Base-by-base conservation (phyloP, 352 stramenopile genomes). In the Globisporangium paddicum region DNA sequence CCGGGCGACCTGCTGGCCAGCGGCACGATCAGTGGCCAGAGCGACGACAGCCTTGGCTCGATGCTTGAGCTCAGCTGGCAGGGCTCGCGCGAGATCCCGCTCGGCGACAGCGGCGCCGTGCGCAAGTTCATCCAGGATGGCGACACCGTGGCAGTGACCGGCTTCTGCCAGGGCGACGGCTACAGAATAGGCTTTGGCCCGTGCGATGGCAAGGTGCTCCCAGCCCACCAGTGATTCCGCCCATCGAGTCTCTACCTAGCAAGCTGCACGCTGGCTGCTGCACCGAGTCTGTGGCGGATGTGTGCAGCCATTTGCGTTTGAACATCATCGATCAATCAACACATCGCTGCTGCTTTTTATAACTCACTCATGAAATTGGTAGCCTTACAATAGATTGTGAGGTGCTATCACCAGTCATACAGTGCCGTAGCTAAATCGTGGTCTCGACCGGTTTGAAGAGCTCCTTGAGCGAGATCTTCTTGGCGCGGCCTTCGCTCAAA, bases 61-160 rank as follows among this genome's bases (percentile, higher is more conserved):
- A 97, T 99, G 91, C 77, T 99, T 30, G 96, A 99, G 71, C 69
- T 99, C 56, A 97, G 83, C 69, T 98, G 96, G 95, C 96, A 98
- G 60, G 94, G 93, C 52, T 93, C 81, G 52, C 76, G 78, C 19
- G 77, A 93, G 1, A 75, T 98, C 37, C 56, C 69, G 16, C 73
- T 97, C 21, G 79, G 77, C 47, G 79, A 90, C 52, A 79, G 62
- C 35, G 87, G 89, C 26, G 55, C 83, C 38, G 79, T 73, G 40
- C 84, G 96, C 60, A 98, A 97, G 72, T 99, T 98, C 75, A 76
- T 99, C 53, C 75, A 97, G 68, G 96, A 98, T 73, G 91, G 93
- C 42, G 96, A 99, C 71, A 88, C 77, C 16, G 82, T 99, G 34
- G 78, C 88, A n/a, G 86, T 99, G 60, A 80, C 79, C 54, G 96